phyloP scores from a whole-genome alignment of 331 rosid genomes.

The Dryas integrifolia region DNA sequence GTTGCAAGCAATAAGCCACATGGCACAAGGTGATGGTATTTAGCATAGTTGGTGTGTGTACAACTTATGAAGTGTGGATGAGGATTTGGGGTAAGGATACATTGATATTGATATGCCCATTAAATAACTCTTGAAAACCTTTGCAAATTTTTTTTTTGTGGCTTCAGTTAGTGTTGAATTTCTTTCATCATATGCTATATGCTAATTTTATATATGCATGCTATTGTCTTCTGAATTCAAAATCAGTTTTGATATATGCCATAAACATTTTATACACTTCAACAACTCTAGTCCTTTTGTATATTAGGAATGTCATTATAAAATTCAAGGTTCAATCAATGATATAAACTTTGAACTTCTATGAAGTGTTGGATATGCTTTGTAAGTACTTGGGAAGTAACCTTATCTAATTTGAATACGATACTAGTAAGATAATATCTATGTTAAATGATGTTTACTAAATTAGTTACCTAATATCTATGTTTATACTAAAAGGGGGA shows the following conservation, averaged over 20 bases:
- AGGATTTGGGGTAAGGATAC: background rate
- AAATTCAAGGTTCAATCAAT: background rate
- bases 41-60: background rate
- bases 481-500: no score
- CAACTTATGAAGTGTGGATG: background rate
- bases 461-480: background rate
- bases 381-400: background rate
- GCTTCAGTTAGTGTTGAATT: background rate
- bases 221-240: background rate
- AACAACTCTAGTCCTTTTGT: background rate
- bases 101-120: background rate
- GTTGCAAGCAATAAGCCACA: background rate
- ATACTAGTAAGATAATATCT: background rate
- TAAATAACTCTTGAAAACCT: background rate
- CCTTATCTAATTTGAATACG: background rate
- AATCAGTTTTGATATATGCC: background rate
- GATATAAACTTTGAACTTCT: no score
- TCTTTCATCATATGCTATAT: constrained; percentile 8
- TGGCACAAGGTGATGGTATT: background rate
- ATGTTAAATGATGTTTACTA: background rate
- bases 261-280: background rate
- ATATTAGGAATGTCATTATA: background rate
- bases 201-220: background rate
- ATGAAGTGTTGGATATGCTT: background rate
- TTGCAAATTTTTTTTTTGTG: background rate